Percentiles rank a stretch among this genome's conserved stretches.
phyloP scores from a whole-genome alignment of 345 rosid genomes.

The Syzygium jambos region DNA sequence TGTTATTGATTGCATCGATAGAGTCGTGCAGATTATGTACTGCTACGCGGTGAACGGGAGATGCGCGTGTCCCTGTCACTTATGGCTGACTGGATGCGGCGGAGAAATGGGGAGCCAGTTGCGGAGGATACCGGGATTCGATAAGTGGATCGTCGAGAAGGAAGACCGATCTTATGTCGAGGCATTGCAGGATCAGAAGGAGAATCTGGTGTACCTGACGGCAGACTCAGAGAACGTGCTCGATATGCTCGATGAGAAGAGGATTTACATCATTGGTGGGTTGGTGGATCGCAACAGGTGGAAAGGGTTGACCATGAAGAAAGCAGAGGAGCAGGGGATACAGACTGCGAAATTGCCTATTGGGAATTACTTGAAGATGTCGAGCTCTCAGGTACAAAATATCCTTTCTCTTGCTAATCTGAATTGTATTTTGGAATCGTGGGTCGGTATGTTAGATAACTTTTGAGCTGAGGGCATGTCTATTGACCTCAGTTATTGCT shows the following conservation, averaged over 20 bases:
- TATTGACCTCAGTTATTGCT: not conserved
- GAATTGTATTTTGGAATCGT: not conserved
- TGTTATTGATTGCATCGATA: constrained; percentile 1
- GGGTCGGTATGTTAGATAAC: not conserved
- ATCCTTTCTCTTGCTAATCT: not conserved
- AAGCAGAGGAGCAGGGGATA: constrained; percentile 87
- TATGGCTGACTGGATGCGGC: constrained; percentile 81
- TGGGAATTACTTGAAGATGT: constrained; percentile 84
- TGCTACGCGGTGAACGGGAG: constrained; percentile 87
- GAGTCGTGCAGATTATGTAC: constrained; percentile 63
- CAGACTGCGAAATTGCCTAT: constrained; percentile 86
- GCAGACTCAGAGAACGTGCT: constrained; percentile 77
- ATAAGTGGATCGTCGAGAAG: constrained; percentile 86
- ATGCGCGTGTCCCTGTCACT: constrained; percentile 48
- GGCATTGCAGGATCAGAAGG: constrained; percentile 59
- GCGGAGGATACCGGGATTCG: constrained; percentile 74
- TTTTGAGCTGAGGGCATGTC: not conserved
- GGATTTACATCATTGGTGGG: constrained; percentile 73
- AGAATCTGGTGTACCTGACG: constrained; percentile 71
- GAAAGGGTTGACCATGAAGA: constrained; percentile 86
- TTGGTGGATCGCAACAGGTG: constrained; percentile 90
- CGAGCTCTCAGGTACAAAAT: constrained; percentile 75
- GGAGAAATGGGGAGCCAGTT: constrained; percentile 66
- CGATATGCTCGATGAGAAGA: constrained; percentile 50
- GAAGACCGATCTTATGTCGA: constrained; percentile 57